Percentiles rank a stretch among this genome's conserved stretches.
Evolutionary conservation across 306 rosid species (phyloP).

Genomic region (Castanopsis chinensis): DNA sequence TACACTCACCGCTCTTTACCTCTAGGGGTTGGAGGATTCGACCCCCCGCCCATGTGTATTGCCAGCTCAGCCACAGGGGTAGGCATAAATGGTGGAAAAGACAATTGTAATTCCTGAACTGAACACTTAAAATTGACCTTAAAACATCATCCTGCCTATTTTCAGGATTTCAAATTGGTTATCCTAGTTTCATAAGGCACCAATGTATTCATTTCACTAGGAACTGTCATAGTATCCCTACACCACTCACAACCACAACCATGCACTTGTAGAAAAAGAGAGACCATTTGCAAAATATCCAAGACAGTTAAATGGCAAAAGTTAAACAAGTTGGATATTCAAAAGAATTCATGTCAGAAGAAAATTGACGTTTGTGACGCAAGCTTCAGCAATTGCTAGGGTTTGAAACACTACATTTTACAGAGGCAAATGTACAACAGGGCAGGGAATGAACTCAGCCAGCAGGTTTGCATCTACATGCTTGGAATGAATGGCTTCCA

Average conservation of each 20-base stretch:
- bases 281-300: constrained; percentile 1
- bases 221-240: not conserved
- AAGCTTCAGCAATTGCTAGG: constrained; percentile 7
- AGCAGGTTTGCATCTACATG: constrained; percentile 91
- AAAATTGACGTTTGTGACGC: constrained; percentile 16
- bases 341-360: not conserved
- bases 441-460: constrained; percentile 92
- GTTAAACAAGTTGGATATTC: constrained; percentile 14
- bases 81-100: too few species aligned
- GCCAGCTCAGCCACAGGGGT: too few species aligned
- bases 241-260: constrained; percentile 15
- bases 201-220: constrained; percentile 3
- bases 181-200: constrained; percentile 7
- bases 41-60: too few species aligned
- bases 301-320: constrained; percentile 10
- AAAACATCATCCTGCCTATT: not conserved
- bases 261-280: not conserved
- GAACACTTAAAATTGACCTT: not conserved
- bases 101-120: not conserved
- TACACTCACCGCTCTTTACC: too few species aligned
- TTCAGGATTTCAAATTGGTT: constrained; percentile 7
- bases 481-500: constrained; percentile 96
- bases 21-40: too few species aligned
- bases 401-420: constrained; percentile 20
- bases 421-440: constrained; percentile 83